These are phyloP conservation scores for Syzygium jambos DNA, from an alignment of 345 rosid species.

Conservation along the genomic window DNA sequence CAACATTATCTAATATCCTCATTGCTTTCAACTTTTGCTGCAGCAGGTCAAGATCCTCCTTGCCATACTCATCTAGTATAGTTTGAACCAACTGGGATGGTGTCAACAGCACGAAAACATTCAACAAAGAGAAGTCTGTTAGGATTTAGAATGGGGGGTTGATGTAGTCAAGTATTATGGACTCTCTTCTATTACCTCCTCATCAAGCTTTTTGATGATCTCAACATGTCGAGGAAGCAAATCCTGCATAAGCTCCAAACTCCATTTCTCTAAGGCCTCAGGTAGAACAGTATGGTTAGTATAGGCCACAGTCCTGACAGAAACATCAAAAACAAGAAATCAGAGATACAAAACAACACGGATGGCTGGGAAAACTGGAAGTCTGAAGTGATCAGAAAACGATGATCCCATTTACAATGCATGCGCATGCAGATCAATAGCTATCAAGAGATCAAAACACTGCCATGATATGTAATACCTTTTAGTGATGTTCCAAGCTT, in stretches of 20 bases:
- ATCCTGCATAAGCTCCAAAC: constrained; percentile 35
- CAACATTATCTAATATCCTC: constrained; percentile 40
- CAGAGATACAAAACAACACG: background rate
- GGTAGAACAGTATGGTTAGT: constrained; percentile 47
- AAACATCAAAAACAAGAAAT: background rate
- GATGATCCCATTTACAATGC: background rate
- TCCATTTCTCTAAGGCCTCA: constrained; percentile 53
- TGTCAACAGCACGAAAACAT: background rate
- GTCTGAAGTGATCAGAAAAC: background rate
- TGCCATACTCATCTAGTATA: constrained; percentile 28
- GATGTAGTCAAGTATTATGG: background rate
- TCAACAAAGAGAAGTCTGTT: background rate
- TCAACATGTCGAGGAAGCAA: constrained; percentile 48
- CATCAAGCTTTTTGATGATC: constrained; percentile 36
- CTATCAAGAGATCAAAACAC: background rate
- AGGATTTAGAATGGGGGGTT: background rate
- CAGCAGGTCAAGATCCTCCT: constrained; percentile 27
- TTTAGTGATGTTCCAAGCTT: constrained; percentile 40
- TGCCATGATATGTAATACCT: constrained; percentile 7
- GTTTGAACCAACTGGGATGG: constrained; percentile 27
- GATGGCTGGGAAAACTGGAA: background rate
- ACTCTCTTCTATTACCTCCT: constrained; percentile 20
- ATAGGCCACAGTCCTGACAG: constrained; percentile 37
- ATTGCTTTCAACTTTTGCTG: constrained; percentile 31
- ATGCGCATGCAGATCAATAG: background rate